These are phyloP conservation scores for Monilinia polystroma DNA, from an alignment of 2,329 filamentous ascomycete species.

Conservation along the genomic window DNA sequence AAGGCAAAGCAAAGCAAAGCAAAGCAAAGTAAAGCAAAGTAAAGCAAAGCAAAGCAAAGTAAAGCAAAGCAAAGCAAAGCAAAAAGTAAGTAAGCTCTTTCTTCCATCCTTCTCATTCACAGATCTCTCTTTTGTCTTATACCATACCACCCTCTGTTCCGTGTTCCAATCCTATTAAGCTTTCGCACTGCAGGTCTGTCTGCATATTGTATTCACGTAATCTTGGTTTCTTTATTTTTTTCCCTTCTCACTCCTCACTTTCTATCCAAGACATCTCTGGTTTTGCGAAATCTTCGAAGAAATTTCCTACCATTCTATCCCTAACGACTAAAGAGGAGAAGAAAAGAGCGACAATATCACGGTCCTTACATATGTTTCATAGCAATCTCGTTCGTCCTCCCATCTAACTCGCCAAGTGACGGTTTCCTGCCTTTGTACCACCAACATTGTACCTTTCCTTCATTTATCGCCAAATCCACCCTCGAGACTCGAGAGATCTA, in stretches of 20 bases:
- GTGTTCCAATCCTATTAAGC: conserved; percentile 1
- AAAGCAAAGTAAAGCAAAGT: too few species aligned
- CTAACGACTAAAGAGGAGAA: background rate
- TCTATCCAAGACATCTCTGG: background rate
- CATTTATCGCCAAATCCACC: conserved; percentile 12
- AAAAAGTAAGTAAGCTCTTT: conserved; percentile 2
- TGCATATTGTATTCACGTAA: conserved; percentile 1
- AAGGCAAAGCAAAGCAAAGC: too few species aligned
- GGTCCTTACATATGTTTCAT: conserved; percentile 17
- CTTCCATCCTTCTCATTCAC: background rate
- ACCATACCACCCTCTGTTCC: background rate
- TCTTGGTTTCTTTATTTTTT: conserved; percentile 9
- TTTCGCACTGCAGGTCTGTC: conserved; percentile 2
- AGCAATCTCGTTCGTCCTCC: conserved; percentile 23
- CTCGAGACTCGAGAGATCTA: conserved; percentile 11
- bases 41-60: too few species aligned
- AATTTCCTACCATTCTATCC: conserved; percentile 9
- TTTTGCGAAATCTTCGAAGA: conserved; percentile 4
- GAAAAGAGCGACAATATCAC: conserved; percentile 15
- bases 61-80: too few species aligned
- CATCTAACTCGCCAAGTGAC: conserved; percentile 25
- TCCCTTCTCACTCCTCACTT: background rate
- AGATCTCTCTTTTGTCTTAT: conserved; percentile 3
- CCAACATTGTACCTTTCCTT: conserved; percentile 5
- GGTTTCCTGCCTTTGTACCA: conserved; percentile 24